phyloP scores from a whole-genome alignment of 306 rosid species.

The Cucurbita argyrosperma region DNA sequence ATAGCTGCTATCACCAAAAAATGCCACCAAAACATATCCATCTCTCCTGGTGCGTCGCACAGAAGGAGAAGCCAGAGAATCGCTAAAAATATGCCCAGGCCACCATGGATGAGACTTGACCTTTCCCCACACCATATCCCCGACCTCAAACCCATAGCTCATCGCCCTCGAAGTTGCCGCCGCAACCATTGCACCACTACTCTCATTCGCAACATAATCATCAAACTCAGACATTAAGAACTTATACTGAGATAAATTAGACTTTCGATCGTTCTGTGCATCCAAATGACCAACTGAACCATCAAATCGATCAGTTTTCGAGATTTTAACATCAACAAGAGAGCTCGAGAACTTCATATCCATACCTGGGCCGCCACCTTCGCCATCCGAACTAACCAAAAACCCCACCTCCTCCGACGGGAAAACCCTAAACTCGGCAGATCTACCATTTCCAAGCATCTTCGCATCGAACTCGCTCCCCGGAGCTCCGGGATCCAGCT shows the following conservation, averaged over 20 bases:
- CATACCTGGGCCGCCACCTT: slow-evolving; percentile 9
- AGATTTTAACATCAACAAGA: slow-evolving; percentile 9
- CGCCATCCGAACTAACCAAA: slow-evolving; percentile 27
- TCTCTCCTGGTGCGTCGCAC: slow-evolving; percentile 70
- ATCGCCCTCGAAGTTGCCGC: slow-evolving; percentile 41
- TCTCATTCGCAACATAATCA: slow-evolving; percentile 61
- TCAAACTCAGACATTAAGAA: slow-evolving; percentile 62
- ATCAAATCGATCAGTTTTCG: slow-evolving; percentile 12
- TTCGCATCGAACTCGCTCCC: slow-evolving; percentile 15
- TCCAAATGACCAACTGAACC: slow-evolving; percentile 7
- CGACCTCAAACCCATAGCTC: slow-evolving; percentile 59
- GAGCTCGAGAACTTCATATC: slow-evolving; percentile 9
- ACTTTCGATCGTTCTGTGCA: slow-evolving; percentile 5
- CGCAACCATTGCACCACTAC: slow-evolving; percentile 20
- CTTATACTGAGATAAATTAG: slow-evolving; percentile 20
- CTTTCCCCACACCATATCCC: slow-evolving; percentile 97
- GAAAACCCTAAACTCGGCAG: slow-evolving; percentile 14
- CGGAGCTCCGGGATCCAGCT: slow-evolving; percentile 24
- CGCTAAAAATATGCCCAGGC: slow-evolving; percentile 87
- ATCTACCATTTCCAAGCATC: slow-evolving; percentile 21
- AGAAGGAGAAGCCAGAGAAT: slow-evolving; percentile 47
- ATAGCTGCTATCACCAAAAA: slow-evolving; percentile 92
- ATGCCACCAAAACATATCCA: slow-evolving; percentile 74
- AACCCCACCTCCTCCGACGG: slow-evolving; percentile 20
- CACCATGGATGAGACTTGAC: slow-evolving; percentile 99